phyloP scores from a whole-genome alignment of 2,329 filamentous ascomycete species.

The Mycogone perniciosa region DNA sequence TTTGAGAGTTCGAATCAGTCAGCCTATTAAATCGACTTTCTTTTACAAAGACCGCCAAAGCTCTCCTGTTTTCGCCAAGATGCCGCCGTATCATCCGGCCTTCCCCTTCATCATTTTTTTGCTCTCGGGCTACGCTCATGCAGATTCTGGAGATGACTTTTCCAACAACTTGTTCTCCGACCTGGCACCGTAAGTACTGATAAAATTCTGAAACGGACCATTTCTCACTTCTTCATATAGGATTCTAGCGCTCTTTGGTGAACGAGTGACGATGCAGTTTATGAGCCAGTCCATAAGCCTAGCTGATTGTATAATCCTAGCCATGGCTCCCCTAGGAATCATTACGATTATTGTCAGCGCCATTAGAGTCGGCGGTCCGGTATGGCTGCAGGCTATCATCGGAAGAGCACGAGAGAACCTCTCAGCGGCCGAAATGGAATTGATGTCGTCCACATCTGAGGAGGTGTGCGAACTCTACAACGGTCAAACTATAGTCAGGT shows the following conservation, averaged over 20 bases:
- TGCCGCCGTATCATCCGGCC: too few species aligned
- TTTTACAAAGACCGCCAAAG: too few species aligned
- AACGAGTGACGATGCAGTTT: constrained; percentile 42
- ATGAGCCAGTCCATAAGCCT: constrained; percentile 36
- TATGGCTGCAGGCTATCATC: constrained; percentile 37
- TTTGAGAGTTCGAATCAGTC: too few species aligned
- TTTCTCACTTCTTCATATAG: constrained; percentile 35
- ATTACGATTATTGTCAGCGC: constrained; percentile 37
- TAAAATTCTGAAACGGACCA: too few species aligned
- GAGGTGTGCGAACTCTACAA: constrained; percentile 41
- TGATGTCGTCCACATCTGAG: constrained; percentile 40
- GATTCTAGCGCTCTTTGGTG: constrained; percentile 32
- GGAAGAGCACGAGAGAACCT: constrained; percentile 38
- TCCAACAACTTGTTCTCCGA: too few species aligned
- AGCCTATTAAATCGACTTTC: too few species aligned
- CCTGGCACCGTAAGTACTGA: too few species aligned
- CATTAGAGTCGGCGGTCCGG: constrained; percentile 38
- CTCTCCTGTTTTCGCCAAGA: too few species aligned
- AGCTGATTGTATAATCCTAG: constrained; percentile 40
- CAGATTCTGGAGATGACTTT: too few species aligned
- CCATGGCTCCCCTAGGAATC: constrained; percentile 39
- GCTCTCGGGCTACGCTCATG: too few species aligned
- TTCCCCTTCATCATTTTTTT: too few species aligned
- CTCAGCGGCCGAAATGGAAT: constrained; percentile 34
- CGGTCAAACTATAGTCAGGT: constrained; percentile 28